Evolutionary conservation across 1,139 yeast species (phyloP).

Genomic region (Candida sanyaensis): DNA sequence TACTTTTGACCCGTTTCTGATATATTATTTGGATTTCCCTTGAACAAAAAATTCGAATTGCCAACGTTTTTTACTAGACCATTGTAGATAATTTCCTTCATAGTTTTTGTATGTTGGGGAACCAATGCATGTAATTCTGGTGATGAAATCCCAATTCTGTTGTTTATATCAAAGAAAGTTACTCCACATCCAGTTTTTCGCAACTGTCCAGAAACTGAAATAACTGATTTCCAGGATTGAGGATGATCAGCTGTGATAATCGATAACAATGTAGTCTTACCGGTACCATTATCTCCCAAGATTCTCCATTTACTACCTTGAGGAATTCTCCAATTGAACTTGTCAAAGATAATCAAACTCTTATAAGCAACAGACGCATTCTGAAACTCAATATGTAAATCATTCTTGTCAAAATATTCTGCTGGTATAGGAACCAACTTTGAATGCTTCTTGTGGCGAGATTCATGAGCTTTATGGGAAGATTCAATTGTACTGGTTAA

Average conservation of each 20-base stretch:
- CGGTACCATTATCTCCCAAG: constrained; percentile 88
- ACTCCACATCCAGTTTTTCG: constrained; percentile 71
- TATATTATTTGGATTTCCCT: constrained; percentile 19
- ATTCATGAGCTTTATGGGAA: constrained; percentile 12
- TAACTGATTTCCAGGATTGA: constrained; percentile 82
- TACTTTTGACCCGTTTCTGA: constrained; percentile 18
- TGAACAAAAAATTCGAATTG: constrained; percentile 43
- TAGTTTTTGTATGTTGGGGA: constrained; percentile 54
- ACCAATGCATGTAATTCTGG: constrained; percentile 91
- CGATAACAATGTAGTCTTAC: constrained; percentile 85
- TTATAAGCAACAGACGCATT: constrained; percentile 68
- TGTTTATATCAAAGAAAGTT: constrained; percentile 77
- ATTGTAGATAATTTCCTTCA: constrained; percentile 63
- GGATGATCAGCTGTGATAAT: constrained; percentile 94
- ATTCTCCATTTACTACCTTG: constrained; percentile 87
- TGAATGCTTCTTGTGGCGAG: constrained; percentile 5
- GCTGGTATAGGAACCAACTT: constrained; percentile 11
- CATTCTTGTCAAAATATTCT: constrained; percentile 1
- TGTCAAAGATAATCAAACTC: constrained; percentile 57
- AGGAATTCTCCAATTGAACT: constrained; percentile 66
- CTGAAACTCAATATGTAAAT: constrained; percentile 56
- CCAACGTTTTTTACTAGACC: constrained; percentile 67
- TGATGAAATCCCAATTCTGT: constrained; percentile 79
- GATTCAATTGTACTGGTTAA: constrained; percentile 2
- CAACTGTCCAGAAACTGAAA: constrained; percentile 64